These are phyloP conservation scores for Aspergillus sp. DNA, from an alignment of 2,329 filamentous ascomycete species.

Conservation along the genomic window DNA sequence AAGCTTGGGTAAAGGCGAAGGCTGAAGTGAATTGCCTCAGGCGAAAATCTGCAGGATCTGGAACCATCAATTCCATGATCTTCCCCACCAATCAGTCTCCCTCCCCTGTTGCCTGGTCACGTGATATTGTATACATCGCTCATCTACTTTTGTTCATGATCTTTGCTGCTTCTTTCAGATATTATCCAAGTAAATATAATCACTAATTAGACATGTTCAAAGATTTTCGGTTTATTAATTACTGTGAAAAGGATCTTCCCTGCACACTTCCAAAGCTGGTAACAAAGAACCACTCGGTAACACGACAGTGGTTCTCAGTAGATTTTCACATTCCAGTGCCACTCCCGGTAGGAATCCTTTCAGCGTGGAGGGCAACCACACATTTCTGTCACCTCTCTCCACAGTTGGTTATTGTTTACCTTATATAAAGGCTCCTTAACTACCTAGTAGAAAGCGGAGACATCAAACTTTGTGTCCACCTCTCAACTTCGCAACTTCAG, in stretches of 20 bases:
- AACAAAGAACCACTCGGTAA: neutral
- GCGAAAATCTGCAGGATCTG: conserved; percentile 1
- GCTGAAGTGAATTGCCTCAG: neutral
- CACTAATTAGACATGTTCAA: no score
- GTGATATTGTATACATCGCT: conserved; percentile 2
- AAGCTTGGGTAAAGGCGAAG: neutral
- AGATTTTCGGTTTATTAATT: neutral
- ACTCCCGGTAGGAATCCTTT: neutral
- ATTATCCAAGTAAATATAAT: no score
- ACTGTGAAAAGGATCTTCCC: neutral
- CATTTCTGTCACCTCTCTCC: neutral
- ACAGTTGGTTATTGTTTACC: conserved; percentile 1
- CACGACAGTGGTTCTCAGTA: neutral
- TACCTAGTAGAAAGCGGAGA: neutral
- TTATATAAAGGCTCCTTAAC: neutral
- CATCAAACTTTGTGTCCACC: neutral
- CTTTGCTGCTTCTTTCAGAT: no score
- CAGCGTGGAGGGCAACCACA: conserved; percentile 4
- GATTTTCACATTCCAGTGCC: conserved; percentile 1
- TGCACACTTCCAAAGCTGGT: neutral
- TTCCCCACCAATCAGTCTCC: neutral
- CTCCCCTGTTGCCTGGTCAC: neutral
- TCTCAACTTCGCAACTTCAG: neutral
- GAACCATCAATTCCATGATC: neutral
- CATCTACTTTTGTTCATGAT: neutral